phyloP scores from a whole-genome alignment of 108 stramenopile species.

The Mediolabrus comicus region DNA sequence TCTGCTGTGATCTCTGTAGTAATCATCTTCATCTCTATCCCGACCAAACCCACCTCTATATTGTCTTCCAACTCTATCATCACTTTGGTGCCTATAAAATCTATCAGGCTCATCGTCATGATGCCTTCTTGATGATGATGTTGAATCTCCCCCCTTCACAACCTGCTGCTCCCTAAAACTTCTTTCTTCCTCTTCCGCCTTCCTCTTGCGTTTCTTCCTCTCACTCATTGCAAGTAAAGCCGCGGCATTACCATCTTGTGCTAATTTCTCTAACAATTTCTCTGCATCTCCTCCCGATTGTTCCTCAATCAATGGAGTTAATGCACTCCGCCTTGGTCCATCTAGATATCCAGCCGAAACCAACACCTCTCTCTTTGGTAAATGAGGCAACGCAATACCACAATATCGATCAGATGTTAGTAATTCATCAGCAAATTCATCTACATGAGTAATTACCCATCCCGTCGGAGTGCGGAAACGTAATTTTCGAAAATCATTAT shows the following conservation, averaged over 20 bases:
- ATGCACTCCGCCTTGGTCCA: slow-evolving; percentile 55
- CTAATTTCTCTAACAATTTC: slow-evolving; percentile 58
- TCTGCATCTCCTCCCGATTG: slow-evolving; percentile 51
- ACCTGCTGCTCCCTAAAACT: slow-evolving; percentile 12
- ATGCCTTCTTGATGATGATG: slow-evolving; percentile 7
- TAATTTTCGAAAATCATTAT: slow-evolving; percentile 87
- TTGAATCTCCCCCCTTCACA: slow-evolving; percentile 9
- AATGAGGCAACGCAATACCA: slow-evolving; percentile 90
- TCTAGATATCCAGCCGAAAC: slow-evolving; percentile 78
- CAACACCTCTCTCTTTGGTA: slow-evolving; percentile 80
- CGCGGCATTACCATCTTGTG: slow-evolving; percentile 51
- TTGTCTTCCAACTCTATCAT: background rate
- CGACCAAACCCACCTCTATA: background rate
- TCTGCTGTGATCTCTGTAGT: background rate
- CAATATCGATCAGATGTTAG: slow-evolving; percentile 74
- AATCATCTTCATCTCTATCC: slow-evolving; percentile 3
- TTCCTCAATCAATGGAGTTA: slow-evolving; percentile 47
- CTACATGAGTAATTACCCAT: slow-evolving; percentile 89
- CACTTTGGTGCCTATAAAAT: background rate
- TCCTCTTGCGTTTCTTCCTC: slow-evolving; percentile 33
- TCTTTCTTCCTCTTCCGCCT: slow-evolving; percentile 18
- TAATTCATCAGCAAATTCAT: slow-evolving; percentile 90
- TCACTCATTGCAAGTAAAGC: slow-evolving; percentile 48
- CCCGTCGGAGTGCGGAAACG: slow-evolving; percentile 60
- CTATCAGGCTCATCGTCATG: background rate